phyloP scores from a whole-genome alignment of 345 rosid genomes.

The Physaria fendleri region DNA sequence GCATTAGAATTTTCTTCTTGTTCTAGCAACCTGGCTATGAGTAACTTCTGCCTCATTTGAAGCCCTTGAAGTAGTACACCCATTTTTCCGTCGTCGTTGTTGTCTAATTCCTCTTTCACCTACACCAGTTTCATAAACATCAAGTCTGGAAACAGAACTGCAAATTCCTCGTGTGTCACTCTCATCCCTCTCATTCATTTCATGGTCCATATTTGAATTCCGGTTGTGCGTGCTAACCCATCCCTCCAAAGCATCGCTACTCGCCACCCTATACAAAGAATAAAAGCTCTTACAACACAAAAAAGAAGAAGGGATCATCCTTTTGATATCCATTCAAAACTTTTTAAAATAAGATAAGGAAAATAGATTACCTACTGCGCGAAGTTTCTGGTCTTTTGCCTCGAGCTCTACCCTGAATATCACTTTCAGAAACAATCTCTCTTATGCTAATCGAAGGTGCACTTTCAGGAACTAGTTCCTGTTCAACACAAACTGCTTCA shows the following conservation, averaged over 20 bases:
- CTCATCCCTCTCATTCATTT: slow-evolving; percentile 22
- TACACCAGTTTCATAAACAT: slow-evolving; percentile 13
- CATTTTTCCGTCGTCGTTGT: slow-evolving; percentile 39
- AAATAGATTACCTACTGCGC: slow-evolving; percentile 43
- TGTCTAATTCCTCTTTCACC: slow-evolving; percentile 30
- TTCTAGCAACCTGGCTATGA: slow-evolving; percentile 52
- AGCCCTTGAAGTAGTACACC: slow-evolving; percentile 32
- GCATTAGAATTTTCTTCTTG: slow-evolving; percentile 48
- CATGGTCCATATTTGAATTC: slow-evolving; percentile 23
- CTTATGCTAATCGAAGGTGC: slow-evolving; percentile 32
- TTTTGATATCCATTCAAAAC: neutral
- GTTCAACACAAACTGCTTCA: slow-evolving; percentile 9
- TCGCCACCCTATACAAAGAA: slow-evolving; percentile 21
- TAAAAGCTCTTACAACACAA: slow-evolving; percentile 18
- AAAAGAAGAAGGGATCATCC: slow-evolving; percentile 1
- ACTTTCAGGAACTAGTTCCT: slow-evolving; percentile 24
- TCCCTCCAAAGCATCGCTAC: slow-evolving; percentile 32
- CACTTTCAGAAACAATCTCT: slow-evolving; percentile 44
- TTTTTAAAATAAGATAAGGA: neutral
- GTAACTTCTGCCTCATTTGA: slow-evolving; percentile 40
- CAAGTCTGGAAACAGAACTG: slow-evolving; percentile 20
- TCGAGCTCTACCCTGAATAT: slow-evolving; percentile 33
- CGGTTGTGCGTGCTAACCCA: slow-evolving; percentile 55
- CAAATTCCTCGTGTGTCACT: slow-evolving; percentile 20
- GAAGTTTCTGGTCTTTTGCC: slow-evolving; percentile 39